Conservation (phyloP, 75 land plant genomes). For the Ceratopteris richardii region DNA sequence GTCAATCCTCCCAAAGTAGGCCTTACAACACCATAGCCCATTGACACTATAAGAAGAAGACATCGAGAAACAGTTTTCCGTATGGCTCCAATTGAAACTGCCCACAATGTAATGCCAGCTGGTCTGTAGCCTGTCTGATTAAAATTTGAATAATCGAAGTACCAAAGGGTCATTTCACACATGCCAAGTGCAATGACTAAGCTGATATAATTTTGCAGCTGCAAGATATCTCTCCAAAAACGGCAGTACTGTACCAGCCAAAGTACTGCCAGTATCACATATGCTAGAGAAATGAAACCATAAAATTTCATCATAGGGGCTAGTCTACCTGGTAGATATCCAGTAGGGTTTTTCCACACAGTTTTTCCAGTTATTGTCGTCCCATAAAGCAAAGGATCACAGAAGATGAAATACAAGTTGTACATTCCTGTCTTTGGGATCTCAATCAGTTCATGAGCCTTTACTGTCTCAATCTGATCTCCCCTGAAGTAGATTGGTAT, state of each 20-base stretch:
- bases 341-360: slow-evolving; percentile 39
- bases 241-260: slow-evolving; percentile 48
- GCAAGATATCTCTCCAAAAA: slow-evolving; percentile 39
- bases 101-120: slow-evolving; percentile 42
- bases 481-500: slow-evolving; percentile 25
- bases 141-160: slow-evolving; percentile 42
- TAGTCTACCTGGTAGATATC: slow-evolving; percentile 44
- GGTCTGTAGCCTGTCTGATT: slow-evolving; percentile 39
- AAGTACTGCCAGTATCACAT: slow-evolving; percentile 32
- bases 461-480: slow-evolving; percentile 4
- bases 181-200: slow-evolving; percentile 44
- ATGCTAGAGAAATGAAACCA: slow-evolving; percentile 39
- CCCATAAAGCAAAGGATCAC: slow-evolving; percentile 34
- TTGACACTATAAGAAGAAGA: slow-evolving; percentile 38
- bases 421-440: slow-evolving; percentile 40
- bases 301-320: slow-evolving; percentile 40
- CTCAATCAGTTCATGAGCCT: slow-evolving; percentile 13
- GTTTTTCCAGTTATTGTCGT: slow-evolving; percentile 27
- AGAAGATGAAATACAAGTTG: slow-evolving; percentile 39
- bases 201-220: slow-evolving; percentile 44
- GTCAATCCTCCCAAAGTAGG: slow-evolving; percentile 42
- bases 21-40: slow-evolving; percentile 50
- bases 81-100: slow-evolving; percentile 40
- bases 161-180: slow-evolving; percentile 49
- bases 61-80: slow-evolving; percentile 45